Base-by-base conservation (phyloP, 2,329 filamentous ascomycete genomes). In the Hypoxylon sp. region DNA sequence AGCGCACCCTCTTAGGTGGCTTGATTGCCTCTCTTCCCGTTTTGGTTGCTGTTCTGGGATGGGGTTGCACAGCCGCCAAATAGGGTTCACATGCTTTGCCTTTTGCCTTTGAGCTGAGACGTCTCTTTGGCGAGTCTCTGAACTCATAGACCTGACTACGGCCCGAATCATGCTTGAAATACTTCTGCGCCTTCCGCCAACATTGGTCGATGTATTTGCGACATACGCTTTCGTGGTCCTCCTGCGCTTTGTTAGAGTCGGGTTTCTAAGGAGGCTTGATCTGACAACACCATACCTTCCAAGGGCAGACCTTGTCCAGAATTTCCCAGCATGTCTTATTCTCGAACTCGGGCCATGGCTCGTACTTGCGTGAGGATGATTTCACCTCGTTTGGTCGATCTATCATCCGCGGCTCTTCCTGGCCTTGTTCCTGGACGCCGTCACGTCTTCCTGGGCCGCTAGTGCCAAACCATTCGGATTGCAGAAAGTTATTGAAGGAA, bases 151-250 rank as follows among this genome's bases (percentile, higher is more conserved):
- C 54, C 8, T 56, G 39, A 21, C 39, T 35, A 7, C 2, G 10
- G 3, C 21, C 15, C 13, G 37, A 24, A 10, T 44, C 48, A 8
- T 17, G 17, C 13, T n/a, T 39, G 17, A 67, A 62, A 15, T 53
- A 3, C 2, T n/a, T 31, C 31, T 62, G 54, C 11, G 62, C 15
- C 48, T 58, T 62, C 11, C 29, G 39, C 53, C 59, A 62, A 8
- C 48, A 17, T 19, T 27, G 21, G 1, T 6, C n/a, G 2, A 44
- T 24, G 17, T 54, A 24, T 21, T 31, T 53, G 47, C 29, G 58
- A 24, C 47, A 42, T 21, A 19, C 46, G 17, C 31, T 15, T 4
- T 21, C 35, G n/a, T 15, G 39, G 17, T 10, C 17, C 44, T 37
- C n/a, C 42, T 50, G 15, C 39, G 15, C 15, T 46, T 2, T 2